Evolutionary conservation across 2,329 filamentous ascomycete genomes (phyloP), one percentile per base, ranked within the genome.

Genomic region (Neofusicoccum cordaticola): DNA sequence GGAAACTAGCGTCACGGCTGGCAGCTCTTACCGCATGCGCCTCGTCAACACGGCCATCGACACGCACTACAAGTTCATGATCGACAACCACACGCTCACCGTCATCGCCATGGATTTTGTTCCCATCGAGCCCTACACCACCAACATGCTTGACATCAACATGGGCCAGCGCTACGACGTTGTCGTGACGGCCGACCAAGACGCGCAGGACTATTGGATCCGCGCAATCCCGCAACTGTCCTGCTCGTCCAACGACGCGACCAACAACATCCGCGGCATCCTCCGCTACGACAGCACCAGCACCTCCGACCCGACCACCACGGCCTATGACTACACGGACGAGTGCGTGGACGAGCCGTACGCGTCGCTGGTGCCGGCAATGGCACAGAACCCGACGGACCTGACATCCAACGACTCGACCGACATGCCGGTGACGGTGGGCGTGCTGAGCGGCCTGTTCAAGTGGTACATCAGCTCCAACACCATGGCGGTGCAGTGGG

Each of bases 401-500:
- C 35, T 48, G 15, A 51, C 37, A n/a, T 50, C 31, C 9, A 37
- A 27, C 8, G 61, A 63, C 50, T 68, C 69, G 4, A 69, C 73
- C 61, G 69, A 64, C 15, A 68, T 75, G 13, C 71, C 71, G 1
- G 69, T 75, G 15, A 67, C 64, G 1, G 70, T 74, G 5, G 66
- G 64, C 35, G 65, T 68, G 2, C 69, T 71, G 27, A 51, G 53
- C 42, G 71, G 70, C 19, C 57, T 72, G 2, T 69, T 76, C 5
- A 70, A 74, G 2, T 76, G 74, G 74, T 74, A 68, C 31, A 67
- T 76, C 60, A 84, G 84, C 71, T 76, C 73, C 39, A 82, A 77
- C 11, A 79, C 79, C 8, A 78, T 85, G 71, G 61, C 75, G 5
- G 74, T 84, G 5, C 75, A 84, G 63, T 84, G 82, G 75, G 71